phyloP scores from a whole-genome alignment of 129 eudicot species.

The Pittosporum tobira region DNA sequence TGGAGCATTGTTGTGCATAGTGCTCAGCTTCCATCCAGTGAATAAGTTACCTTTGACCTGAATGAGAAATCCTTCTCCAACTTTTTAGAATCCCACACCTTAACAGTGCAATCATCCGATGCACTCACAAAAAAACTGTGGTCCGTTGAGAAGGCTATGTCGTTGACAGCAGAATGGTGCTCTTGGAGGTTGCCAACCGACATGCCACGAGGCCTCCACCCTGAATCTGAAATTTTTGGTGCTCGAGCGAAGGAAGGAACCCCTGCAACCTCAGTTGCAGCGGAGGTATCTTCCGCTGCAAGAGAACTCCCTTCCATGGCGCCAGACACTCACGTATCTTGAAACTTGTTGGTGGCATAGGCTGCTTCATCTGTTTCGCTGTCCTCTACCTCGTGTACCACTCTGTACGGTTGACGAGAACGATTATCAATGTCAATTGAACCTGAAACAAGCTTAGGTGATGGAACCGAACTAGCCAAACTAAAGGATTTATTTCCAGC shows the following conservation, averaged over 20 bases:
- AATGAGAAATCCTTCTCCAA: constrained; percentile 93
- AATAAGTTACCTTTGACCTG: constrained; percentile 79
- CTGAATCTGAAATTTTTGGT: constrained; percentile 62
- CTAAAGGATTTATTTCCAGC: constrained; percentile 44
- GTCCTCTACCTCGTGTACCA: constrained; percentile 90
- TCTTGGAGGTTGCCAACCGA: constrained; percentile 95
- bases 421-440: constrained; percentile 46
- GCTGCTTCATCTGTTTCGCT: constrained; percentile 68
- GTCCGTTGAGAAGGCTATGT: constrained; percentile 76
- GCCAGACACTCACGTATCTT: constrained; percentile 50
- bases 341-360: constrained; percentile 54
- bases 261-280: constrained; percentile 33
- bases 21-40: constrained; percentile 76
- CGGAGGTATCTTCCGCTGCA: constrained; percentile 36
- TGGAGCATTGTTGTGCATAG: constrained; percentile 69
- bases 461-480: constrained; percentile 52
- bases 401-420: constrained; percentile 65
- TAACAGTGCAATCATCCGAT: constrained; percentile 92
- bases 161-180: constrained; percentile 88
- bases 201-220: constrained; percentile 97
- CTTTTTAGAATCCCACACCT: constrained; percentile 91
- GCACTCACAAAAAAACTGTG: constrained; percentile 82
- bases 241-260: too few relatives aligned
- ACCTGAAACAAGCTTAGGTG: constrained; percentile 51
- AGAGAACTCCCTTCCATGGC: constrained; percentile 40